Evolutionary conservation across 2,329 filamentous ascomycete species (phyloP).

Genomic region (Metarhizium humberi): DNA sequence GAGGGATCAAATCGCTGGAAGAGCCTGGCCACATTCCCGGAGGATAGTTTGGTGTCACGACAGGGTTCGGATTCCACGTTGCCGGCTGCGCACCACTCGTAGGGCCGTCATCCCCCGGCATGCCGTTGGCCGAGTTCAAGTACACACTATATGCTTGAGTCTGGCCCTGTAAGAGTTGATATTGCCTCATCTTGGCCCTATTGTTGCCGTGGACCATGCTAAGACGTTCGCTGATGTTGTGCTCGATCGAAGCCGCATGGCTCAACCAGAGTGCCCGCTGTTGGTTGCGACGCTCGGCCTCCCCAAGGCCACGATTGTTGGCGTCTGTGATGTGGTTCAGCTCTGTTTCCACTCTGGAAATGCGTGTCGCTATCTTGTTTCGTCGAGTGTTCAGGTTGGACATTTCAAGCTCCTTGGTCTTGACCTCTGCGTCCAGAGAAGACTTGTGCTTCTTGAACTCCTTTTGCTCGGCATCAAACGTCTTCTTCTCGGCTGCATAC

Average conservation of each 20-base stretch:
- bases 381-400: slow-evolving; percentile 54
- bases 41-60: slow-evolving; percentile 24
- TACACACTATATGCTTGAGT: slow-evolving; percentile 22
- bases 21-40: slow-evolving; percentile 27
- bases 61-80: slow-evolving; percentile 26
- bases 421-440: slow-evolving; percentile 52
- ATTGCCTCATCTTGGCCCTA: slow-evolving; percentile 18
- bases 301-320: slow-evolving; percentile 54
- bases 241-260: slow-evolving; percentile 36
- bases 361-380: slow-evolving; percentile 63
- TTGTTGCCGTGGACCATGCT: slow-evolving; percentile 27
- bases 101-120: slow-evolving; percentile 19
- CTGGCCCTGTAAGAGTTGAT: slow-evolving; percentile 21
- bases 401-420: slow-evolving; percentile 55
- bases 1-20: slow-evolving; percentile 22
- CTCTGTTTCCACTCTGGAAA: slow-evolving; percentile 64
- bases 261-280: slow-evolving; percentile 37
- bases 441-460: slow-evolving; percentile 49
- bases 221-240: slow-evolving; percentile 34
- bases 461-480: slow-evolving; percentile 49
- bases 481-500: slow-evolving; percentile 45
- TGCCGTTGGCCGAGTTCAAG: slow-evolving; percentile 20
- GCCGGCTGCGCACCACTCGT: slow-evolving; percentile 10
- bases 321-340: slow-evolving; percentile 61
- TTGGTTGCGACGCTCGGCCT: slow-evolving; percentile 50